phyloP scores from a whole-genome alignment of 805 yeast species.

The Saturnispora galanensis region DNA sequence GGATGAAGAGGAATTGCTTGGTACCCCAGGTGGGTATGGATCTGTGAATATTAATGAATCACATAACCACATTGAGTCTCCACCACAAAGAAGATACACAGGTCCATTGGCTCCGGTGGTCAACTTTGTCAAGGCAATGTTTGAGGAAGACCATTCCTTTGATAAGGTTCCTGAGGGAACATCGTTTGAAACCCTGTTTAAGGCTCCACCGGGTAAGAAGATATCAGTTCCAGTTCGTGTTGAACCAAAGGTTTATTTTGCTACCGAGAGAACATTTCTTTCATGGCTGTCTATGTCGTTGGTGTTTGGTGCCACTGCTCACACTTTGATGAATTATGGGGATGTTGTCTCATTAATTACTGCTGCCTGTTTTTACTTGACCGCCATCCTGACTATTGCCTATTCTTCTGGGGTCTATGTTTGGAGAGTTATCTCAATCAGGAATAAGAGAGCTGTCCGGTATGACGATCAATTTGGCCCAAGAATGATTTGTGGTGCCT shows the following conservation, averaged over 20 bases:
- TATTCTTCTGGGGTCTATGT: constrained; percentile 70
- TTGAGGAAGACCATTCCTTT: constrained; percentile 36
- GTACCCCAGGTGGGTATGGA: constrained; percentile 16
- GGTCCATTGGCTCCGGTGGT: constrained; percentile 13
- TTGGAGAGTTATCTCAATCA: constrained; percentile 73
- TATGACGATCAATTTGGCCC: constrained; percentile 90
- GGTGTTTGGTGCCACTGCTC: constrained; percentile 81
- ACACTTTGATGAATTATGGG: constrained; percentile 79
- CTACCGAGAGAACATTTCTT: constrained; percentile 90
- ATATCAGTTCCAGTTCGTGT: constrained; percentile 92
- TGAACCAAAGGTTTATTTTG: constrained; percentile 98
- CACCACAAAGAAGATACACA: constrained; percentile 9
- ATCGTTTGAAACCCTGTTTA: constrained; percentile 44
- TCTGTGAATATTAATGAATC: constrained; percentile 24
- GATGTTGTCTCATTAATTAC: constrained; percentile 65
- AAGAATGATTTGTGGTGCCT: constrained; percentile 62
- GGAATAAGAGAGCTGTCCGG: constrained; percentile 71
- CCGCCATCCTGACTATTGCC: constrained; percentile 62
- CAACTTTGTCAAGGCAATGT: constrained; percentile 11
- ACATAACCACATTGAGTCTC: constrained; percentile 22
- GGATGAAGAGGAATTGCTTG: constrained; percentile 59
- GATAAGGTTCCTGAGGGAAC: constrained; percentile 55
- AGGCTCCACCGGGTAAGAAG: constrained; percentile 80
- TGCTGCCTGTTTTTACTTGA: constrained; percentile 74
- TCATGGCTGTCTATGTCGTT: constrained; percentile 91